Conservation (phyloP, 164 flowering plant species). For the Piper betle region DNA sequence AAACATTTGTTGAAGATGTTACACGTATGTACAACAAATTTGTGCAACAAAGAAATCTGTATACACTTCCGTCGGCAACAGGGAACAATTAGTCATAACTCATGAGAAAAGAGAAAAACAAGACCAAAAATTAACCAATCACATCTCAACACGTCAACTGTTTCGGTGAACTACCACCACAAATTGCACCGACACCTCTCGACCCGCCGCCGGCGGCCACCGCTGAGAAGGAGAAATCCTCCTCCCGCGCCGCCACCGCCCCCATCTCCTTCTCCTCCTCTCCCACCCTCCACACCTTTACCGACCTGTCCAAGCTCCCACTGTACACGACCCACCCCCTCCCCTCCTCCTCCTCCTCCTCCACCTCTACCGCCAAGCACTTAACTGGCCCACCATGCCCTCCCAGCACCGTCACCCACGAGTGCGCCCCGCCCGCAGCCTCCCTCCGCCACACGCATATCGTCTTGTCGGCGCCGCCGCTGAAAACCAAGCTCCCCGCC, state of each 20-base stretch:
- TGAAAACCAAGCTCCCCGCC: slow-evolving; percentile 50
- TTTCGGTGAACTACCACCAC: too few species aligned
- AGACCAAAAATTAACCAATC: too few species aligned
- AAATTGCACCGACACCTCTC: too few species aligned
- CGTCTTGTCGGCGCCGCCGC: slow-evolving; percentile 74
- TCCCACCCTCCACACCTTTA: slow-evolving; percentile 73
- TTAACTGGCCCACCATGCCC: slow-evolving; percentile 82
- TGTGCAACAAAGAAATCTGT: too few species aligned
- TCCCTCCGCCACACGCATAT: slow-evolving; percentile 79
- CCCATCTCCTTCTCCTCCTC: slow-evolving; percentile 24
- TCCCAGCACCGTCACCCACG: slow-evolving; percentile 51
- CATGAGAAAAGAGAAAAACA: too few species aligned
- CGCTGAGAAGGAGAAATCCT: background rate
- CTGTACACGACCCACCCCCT: slow-evolving; percentile 53
- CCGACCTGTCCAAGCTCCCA: slow-evolving; percentile 74
- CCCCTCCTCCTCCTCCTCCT: slow-evolving; percentile 12
- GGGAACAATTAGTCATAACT: too few species aligned
- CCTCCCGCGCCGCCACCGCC: background rate
- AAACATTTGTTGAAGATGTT: too few species aligned
- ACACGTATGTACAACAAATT: too few species aligned
- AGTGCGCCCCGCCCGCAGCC: slow-evolving; percentile 22
- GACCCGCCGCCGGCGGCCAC: too few species aligned
- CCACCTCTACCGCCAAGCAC: slow-evolving; percentile 47
- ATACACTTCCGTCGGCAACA: too few species aligned
- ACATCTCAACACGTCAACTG: too few species aligned